Base-by-base conservation (phyloP, 1,284 basidiomycete genomes). In the Xerocomus nothofagi region DNA sequence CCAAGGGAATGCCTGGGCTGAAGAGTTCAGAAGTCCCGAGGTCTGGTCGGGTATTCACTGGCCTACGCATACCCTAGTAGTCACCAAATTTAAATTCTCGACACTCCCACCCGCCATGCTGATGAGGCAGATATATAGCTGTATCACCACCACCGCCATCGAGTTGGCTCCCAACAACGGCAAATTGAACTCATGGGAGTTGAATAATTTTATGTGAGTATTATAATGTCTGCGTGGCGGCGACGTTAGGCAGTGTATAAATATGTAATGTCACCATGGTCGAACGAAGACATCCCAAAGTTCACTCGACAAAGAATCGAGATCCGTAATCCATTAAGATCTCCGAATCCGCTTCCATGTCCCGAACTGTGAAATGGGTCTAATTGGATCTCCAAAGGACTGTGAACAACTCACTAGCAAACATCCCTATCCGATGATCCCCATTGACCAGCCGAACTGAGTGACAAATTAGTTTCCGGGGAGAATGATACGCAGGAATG, bases 371-470 rank as follows among this genome's bases (percentile, higher is more conserved):
- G 30, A 18, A 39, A 44, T 18, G 3, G 6, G 12, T 49, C 43
- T 45, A 46, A 29, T 39, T 18, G 37, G 29, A 27, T 29, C 26
- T 18, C 14, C n/a, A 24, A 29, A 15, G 9, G 24, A 32, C 17
- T 18, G 23, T 6, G 31, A 50, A 31, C 9, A 36, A 53, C 74
- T 62, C 50, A 84, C 82, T 34, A 4, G 84, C 76, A 50, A 69
- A 79, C 17, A 86, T 73, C 3, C 74, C 77, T 45, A 87, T 81
- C 18, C 80, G 73, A 42, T 79, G 75, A 42, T 84, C 79, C 2
- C 80, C 80, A 54, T 82, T 80, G 2, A 86, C 80, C 10, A 77
- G 56, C 20, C 56, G 63, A n/a, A 78, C 84, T 87, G 42, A 29
- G 17, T 18, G 18, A 47, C 10, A 39, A 29, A 33, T 54, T 36